A percentile compares a stretch with the other conserved stretches of the same genome.
These are phyloP conservation scores for Eucalyptus fibrosa DNA, from an alignment of 345 rosid genomes.

Conservation along the genomic window DNA sequence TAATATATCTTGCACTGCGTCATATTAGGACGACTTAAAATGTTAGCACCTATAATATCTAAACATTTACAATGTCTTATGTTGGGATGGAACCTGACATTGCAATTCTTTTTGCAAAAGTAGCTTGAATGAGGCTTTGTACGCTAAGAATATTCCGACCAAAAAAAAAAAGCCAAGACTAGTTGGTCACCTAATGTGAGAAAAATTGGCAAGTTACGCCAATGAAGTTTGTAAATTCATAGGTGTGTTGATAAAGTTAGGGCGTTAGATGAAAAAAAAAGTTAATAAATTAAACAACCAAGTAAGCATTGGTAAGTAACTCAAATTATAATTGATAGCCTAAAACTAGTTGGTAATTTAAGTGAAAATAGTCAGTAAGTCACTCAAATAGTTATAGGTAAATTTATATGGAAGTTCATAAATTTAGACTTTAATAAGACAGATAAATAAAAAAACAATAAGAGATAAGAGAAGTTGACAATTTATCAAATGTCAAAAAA, in stretches of 20 bases:
- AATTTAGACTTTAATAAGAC: neutral
- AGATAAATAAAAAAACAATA: neutral
- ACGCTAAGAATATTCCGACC: too few relatives aligned
- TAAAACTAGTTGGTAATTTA: neutral
- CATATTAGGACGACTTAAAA: neutral
- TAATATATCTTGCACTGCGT: neutral
- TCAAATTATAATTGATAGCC: neutral
- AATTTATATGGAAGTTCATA: neutral
- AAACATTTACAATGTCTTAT: too few relatives aligned
- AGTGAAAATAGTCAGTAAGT: neutral
- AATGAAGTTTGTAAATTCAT: neutral
- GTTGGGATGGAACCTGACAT: too few relatives aligned
- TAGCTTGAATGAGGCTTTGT: neutral
- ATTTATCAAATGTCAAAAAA: neutral
- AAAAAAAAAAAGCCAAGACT: neutral
- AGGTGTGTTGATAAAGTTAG: neutral
- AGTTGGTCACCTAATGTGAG: neutral
- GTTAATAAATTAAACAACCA: accelerated
- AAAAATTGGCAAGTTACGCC: neutral
- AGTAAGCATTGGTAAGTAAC: neutral
- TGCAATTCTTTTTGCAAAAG: too few relatives aligned
- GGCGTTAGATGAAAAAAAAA: neutral
- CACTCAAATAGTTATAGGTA: neutral
- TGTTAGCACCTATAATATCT: too few relatives aligned
- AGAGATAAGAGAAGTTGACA: neutral